Conservation (phyloP, 129 eudicot genomes). For the Tagetes erecta region DNA sequence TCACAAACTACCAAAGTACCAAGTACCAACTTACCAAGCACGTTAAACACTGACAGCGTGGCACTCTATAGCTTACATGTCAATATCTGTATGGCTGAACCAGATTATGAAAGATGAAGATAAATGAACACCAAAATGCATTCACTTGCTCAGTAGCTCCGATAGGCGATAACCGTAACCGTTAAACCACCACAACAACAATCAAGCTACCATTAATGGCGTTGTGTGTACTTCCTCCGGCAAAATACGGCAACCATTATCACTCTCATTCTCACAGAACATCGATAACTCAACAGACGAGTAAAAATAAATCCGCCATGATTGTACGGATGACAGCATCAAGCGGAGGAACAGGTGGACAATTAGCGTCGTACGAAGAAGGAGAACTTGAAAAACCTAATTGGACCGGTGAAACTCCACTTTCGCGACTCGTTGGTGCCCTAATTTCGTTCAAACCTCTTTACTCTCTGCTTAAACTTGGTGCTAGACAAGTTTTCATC, state of each 20-base stretch:
- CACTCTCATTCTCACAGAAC: not conserved
- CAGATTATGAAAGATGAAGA: constrained; percentile 16
- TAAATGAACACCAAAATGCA: not conserved
- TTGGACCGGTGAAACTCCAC: constrained; percentile 90
- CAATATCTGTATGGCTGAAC: not conserved
- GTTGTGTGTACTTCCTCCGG: constrained; percentile 24
- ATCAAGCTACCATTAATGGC: constrained; percentile 28
- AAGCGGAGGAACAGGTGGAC: constrained; percentile 35
- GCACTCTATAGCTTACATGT: constrained; percentile 16
- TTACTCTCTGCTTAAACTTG: constrained; percentile 74
- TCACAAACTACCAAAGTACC: not conserved
- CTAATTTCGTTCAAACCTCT: constrained; percentile 85
- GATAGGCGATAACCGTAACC: not conserved
- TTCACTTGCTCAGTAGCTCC: not conserved
- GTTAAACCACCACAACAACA: constrained; percentile 2
- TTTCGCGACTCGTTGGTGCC: constrained; percentile 86
- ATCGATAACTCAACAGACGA: constrained; percentile 12
- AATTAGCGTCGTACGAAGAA: constrained; percentile 54
- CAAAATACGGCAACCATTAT: constrained; percentile 18
- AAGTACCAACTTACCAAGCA: too few species aligned
- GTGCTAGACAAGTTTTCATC: constrained; percentile 88
- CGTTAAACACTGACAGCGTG: not conserved
- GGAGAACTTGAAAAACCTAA: constrained; percentile 82
- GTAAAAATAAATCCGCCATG: constrained; percentile 18
- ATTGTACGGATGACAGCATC: constrained; percentile 45